phyloP scores from a whole-genome alignment of 305 asterid genomes.

The Plantago lanceolata region DNA sequence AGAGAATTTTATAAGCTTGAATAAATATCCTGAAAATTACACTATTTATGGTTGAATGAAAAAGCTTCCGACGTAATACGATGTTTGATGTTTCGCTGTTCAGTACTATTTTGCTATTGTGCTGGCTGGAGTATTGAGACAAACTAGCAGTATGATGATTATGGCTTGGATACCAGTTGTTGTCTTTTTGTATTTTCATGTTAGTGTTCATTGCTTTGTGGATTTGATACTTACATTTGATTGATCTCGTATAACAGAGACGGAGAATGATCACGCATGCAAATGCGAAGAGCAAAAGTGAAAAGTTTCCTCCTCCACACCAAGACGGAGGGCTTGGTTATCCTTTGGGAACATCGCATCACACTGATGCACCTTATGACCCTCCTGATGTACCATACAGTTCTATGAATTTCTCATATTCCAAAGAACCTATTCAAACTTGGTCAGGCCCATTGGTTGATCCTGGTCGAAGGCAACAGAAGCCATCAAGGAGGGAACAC shows the following conservation, averaged over 20 bases:
- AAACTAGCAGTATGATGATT: too few species aligned
- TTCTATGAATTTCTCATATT: conserved; percentile 61
- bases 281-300: conserved; percentile 86
- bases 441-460: conserved; percentile 86
- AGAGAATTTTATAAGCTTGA: too few species aligned
- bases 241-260: conserved; percentile 41
- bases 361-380: conserved; percentile 49
- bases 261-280: conserved; percentile 66
- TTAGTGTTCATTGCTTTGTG: too few species aligned
- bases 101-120: too few species aligned
- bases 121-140: too few species aligned
- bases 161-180: too few species aligned
- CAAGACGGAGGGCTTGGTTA: conserved; percentile 76
- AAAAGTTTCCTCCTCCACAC: conserved; percentile 89
- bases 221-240: too few species aligned
- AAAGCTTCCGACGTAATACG: too few species aligned
- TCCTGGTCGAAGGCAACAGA: conserved; percentile 45
- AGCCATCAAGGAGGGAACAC: conserved; percentile 46
- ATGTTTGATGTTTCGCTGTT: too few species aligned
- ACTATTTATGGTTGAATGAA: too few species aligned
- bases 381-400: conserved; percentile 69
- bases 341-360: conserved; percentile 55
- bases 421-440: conserved; percentile 67
- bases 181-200: too few species aligned
- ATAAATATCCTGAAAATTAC: too few species aligned